Conservation (phyloP, 331 rosid species). For the Quercus tomentella region DNA sequence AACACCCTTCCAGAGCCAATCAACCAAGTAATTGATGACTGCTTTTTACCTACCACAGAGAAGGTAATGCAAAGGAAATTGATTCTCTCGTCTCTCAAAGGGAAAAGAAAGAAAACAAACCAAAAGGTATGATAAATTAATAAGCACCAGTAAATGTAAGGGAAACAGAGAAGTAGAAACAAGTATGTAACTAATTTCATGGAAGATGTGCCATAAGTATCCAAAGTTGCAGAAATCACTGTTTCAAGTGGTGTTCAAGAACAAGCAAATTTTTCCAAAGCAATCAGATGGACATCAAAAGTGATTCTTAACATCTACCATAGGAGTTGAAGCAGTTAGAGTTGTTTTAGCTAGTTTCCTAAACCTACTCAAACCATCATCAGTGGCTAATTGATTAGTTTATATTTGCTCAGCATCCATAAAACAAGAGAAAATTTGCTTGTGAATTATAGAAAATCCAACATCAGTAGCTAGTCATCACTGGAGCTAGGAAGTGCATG, state of each 20-base stretch:
- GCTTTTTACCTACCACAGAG: too few relatives aligned
- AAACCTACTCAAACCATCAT: background rate
- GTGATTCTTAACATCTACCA: background rate
- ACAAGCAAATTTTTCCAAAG: background rate
- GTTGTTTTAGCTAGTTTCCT: background rate
- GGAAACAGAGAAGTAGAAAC: background rate
- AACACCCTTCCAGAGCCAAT: background rate
- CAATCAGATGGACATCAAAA: background rate
- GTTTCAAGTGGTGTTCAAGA: background rate
- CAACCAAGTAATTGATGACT: too few relatives aligned
- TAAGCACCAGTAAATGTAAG: background rate
- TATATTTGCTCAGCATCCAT: background rate
- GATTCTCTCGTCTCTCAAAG: background rate
- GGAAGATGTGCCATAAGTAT: background rate
- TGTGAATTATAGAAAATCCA: background rate
- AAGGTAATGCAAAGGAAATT: background rate
- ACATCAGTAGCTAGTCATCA: background rate
- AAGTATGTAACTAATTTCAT: background rate
- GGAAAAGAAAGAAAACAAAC: background rate
- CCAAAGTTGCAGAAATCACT: slow-evolving; percentile 1
- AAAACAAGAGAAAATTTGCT: background rate
- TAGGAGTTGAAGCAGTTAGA: background rate
- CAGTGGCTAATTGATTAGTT: background rate
- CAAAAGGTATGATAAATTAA: background rate
- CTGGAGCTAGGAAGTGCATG: background rate